A percentile compares a stretch with the other conserved stretches of the same genome.
Evolutionary conservation across 345 rosid genomes (phyloP).

Genomic region (Hibiscus mutabilis): DNA sequence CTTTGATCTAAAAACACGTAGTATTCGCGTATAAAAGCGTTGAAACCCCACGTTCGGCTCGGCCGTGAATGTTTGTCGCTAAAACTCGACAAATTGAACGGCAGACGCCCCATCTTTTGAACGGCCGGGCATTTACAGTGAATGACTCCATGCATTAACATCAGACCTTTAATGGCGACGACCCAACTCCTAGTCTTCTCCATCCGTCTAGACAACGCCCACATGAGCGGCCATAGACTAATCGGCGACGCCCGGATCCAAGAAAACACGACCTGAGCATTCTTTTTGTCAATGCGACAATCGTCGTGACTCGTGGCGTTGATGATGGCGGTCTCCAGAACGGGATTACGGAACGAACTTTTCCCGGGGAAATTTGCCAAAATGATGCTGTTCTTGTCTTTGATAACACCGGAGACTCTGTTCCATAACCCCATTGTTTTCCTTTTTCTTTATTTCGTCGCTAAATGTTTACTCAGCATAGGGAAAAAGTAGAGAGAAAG

Average conservation of each 20-base stretch:
- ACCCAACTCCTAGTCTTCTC: constrained; percentile 62
- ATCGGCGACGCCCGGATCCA: constrained; percentile 66
- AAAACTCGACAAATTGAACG: constrained; percentile 69
- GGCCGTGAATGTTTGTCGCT: constrained; percentile 27
- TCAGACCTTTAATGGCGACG: constrained; percentile 69
- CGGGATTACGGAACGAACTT: constrained; percentile 36
- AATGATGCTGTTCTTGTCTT: constrained; percentile 65
- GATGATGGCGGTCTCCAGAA: constrained; percentile 60
- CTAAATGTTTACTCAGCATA: neutral
- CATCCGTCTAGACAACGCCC: constrained; percentile 45
- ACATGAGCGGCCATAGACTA: constrained; percentile 47
- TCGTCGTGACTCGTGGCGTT: constrained; percentile 81
- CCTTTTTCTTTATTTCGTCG: neutral
- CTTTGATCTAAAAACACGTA: constrained; percentile 62
- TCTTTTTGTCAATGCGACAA: constrained; percentile 46
- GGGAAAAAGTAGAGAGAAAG: neutral
- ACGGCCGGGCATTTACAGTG: constrained; percentile 47
- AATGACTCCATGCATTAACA: constrained; percentile 74
- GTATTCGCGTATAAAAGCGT: constrained; percentile 54
- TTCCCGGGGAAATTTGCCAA: constrained; percentile 28
- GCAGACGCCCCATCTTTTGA: constrained; percentile 46
- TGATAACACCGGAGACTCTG: constrained; percentile 63
- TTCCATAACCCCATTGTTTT: constrained; percentile 55
- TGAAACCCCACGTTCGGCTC: constrained; percentile 39
- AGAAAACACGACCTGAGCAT: constrained; percentile 54